Percentiles rank a stretch among this genome's conserved stretches.
phyloP scores from a whole-genome alignment of 2,329 filamentous ascomycete species.

The Huntiella moniliformis region DNA sequence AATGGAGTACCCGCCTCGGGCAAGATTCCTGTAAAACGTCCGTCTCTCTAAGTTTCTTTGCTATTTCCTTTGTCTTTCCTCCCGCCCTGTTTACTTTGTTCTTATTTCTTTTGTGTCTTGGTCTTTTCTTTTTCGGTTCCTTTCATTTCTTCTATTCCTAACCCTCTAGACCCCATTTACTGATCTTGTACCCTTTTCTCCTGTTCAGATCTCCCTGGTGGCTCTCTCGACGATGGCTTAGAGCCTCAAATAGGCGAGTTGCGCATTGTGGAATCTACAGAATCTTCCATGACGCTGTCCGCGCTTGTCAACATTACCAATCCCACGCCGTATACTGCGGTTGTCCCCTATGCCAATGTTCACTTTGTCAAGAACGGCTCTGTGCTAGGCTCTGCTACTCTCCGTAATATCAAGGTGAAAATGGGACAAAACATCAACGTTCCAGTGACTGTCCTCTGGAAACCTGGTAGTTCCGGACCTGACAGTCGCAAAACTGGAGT shows the following conservation, averaged over 20 bases:
- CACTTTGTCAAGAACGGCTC: constrained; percentile 57
- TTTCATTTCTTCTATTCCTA: constrained; percentile 2
- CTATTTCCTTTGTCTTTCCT: constrained; percentile 5
- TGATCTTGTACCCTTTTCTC: constrained; percentile 2
- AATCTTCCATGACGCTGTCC: constrained; percentile 49
- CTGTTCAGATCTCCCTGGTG: constrained; percentile 15
- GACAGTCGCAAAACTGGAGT: constrained; percentile 42
- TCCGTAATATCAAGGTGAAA: constrained; percentile 41
- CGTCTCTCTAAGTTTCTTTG: constrained; percentile 33
- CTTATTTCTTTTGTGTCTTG: constrained; percentile 17
- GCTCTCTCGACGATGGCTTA: constrained; percentile 25
- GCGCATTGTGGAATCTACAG: constrained; percentile 52
- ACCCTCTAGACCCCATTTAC: constrained; percentile 3
- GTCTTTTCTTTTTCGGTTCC: neutral
- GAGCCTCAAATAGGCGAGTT: constrained; percentile 52
- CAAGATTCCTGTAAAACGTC: constrained; percentile 81
- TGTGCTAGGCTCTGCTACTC: constrained; percentile 55
- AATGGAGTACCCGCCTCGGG: constrained; percentile 75
- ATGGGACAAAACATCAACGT: constrained; percentile 57
- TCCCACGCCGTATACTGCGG: constrained; percentile 68
- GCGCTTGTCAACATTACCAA: constrained; percentile 72
- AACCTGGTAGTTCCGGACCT: constrained; percentile 44
- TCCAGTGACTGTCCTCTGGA: constrained; percentile 52
- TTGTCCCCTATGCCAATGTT: constrained; percentile 62
- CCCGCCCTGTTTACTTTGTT: constrained; percentile 1